Evolutionary conservation across 129 eudicot genomes (phyloP), one percentile per base, ranked within the genome.

Genomic region (Pittosporum tobira): DNA sequence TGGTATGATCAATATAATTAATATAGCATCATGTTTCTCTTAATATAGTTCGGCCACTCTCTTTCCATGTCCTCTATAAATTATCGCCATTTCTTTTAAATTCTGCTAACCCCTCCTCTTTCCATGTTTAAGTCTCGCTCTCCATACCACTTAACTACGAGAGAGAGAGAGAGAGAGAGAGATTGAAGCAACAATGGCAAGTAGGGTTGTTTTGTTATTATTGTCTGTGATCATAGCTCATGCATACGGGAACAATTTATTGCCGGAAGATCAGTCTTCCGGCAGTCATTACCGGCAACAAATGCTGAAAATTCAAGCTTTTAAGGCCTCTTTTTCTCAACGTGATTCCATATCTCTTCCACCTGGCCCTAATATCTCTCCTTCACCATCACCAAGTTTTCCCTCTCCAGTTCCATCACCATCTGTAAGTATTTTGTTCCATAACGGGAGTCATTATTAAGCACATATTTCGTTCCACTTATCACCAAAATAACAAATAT

Each of bases 11-110:
- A 23, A 42, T n/a, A 19, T 65, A 44, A 15, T 7, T 40, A 40
- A 38, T 48, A 44, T 37, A 7, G 8, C 34, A 51, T 59, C 48
- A 23, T 45, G 20, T 34, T n/a, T 73, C 49, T 37, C 57, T 30
- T 38, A 36, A 67, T 70, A 61, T 68, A 69, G 82, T 63, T 75
- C 36, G 77, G 58, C 67, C 77, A 28, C 52, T 44, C 64, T 62
- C 66, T 73, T 75, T 73, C 65, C 85, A 72, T 83, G 84, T 60
- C 73, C 71, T 40, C 5, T 40, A 53, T 53, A 55, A 31, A 14
- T 34, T 4, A 12, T 58, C 25, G 21, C 3, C 19, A 50, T 50
- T 50, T 51, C 38, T 26, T 52, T n/a, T 51, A 26, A 51, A 12
- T 1, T 49, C 34, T 51, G n/a, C 24, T 22, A 26, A 25, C 0